Base-by-base conservation (phyloP, 768 basidiomycete genomes). In the Mycena amicta region DNA sequence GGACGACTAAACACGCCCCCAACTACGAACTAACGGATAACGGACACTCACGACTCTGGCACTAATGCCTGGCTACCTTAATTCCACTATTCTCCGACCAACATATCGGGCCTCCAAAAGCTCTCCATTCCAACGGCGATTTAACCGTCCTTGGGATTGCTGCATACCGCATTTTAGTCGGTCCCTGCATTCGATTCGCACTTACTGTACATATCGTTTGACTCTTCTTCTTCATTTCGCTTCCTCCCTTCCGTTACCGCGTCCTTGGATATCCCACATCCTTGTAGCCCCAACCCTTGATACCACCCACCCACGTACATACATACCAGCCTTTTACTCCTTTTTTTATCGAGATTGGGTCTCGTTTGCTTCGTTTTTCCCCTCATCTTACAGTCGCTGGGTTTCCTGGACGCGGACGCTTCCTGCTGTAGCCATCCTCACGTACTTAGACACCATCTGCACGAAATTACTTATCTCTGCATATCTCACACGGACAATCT, bases 81-180 rank as follows among this genome's bases (percentile, higher is more conserved):
- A 20, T 8, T 69, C 64, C 58, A 54, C 52, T 59, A 51, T 55
- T 58, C 39, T 58, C 40, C 43, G 37, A 49, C 43, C 28, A 29
- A 37, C 22, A 13, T 45, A 13, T 45, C 22, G 43, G 43, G 43
- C 12, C 43, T 8, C 43, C 43, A 45, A 45, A 45, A 37, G 18
- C 59, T 59, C 63, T 50, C 47, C 20, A 55, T 43, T 50, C 53
- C 11, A 27, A 37, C 23, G 52, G 43, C 30, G n/a, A 28, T 20
- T 41, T 64, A 61, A 64, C 58, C 72, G 62, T 68, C 67, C 66
- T 65, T 64, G 25, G 56, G 22, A 22, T 51, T 53, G 31, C 20
- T 52, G 54, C 53, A 63, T 43, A 58, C 65, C 39, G 59, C 60
- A 64, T 47, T 31, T 46, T 49, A 63, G 65, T 66, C 63, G 64